These are phyloP conservation scores for Talaromyces stipitatus DNA, from an alignment of 495 filamentous ascomycete species.

Conservation along the genomic window DNA sequence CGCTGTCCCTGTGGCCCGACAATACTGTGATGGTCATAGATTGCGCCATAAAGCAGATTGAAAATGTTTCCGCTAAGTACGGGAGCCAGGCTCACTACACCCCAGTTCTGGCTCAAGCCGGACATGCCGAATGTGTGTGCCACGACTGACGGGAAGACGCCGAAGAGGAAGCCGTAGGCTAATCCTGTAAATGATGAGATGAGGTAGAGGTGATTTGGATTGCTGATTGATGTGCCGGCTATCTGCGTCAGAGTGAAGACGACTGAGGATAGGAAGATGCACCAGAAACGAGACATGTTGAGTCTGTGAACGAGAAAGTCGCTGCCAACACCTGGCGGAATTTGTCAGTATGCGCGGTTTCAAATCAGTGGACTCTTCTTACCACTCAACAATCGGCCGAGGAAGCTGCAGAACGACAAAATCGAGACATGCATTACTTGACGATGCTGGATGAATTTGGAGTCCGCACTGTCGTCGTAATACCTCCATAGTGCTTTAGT, in stretches of 20 bases:
- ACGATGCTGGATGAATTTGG: slow-evolving; percentile 69
- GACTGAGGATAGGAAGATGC: slow-evolving; percentile 64
- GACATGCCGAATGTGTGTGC: slow-evolving; percentile 86
- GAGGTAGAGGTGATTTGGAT: slow-evolving; percentile 68
- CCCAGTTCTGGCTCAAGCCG: slow-evolving; percentile 90
- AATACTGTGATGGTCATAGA: slow-evolving; percentile 74
- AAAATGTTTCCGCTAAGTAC: slow-evolving; percentile 84
- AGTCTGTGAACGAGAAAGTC: slow-evolving; percentile 79
- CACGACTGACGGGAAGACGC: slow-evolving; percentile 86
- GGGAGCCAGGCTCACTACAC: slow-evolving; percentile 82
- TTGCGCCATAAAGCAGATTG: slow-evolving; percentile 71
- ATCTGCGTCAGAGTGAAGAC: slow-evolving; percentile 80
- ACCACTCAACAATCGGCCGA: slow-evolving; percentile 73
- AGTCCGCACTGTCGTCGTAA: slow-evolving; percentile 65
- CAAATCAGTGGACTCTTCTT: slow-evolving; percentile 15
- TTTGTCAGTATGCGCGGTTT: neutral
- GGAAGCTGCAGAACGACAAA: slow-evolving; percentile 76
- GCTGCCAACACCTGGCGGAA: slow-evolving; percentile 65
- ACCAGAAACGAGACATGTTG: slow-evolving; percentile 80
- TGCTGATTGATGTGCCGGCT: slow-evolving; percentile 66
- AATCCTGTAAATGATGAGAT: slow-evolving; percentile 80
- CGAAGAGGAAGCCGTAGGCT: slow-evolving; percentile 91
- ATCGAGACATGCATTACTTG: slow-evolving; percentile 93
- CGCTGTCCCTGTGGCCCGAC: slow-evolving; percentile 59
- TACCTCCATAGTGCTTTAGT: slow-evolving; percentile 69